These are phyloP conservation scores for Lasiodiplodia gonubiensis DNA, from an alignment of 2,329 filamentous ascomycete genomes.

Conservation along the genomic window DNA sequence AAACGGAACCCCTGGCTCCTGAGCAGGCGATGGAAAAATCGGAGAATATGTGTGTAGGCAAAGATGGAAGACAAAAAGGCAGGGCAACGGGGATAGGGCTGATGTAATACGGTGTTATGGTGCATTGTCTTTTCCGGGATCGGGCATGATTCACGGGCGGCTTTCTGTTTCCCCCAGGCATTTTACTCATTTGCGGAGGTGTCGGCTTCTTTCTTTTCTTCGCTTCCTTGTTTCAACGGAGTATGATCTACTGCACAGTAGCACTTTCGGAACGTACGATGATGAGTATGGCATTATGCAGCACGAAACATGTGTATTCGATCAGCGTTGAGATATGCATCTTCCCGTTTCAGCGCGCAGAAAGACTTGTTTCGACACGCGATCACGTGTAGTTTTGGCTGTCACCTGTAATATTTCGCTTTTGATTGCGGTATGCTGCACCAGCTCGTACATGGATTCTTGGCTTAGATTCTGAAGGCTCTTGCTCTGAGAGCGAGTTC, in stretches of 20 bases:
- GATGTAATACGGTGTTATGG: slow-evolving; percentile 24
- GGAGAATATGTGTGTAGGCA: neutral
- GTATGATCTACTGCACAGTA: neutral
- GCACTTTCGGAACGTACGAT: neutral
- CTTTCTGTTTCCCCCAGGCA: neutral
- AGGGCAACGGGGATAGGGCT: slow-evolving; percentile 2
- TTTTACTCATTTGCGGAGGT: neutral
- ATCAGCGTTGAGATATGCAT: neutral
- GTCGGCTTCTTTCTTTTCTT: neutral
- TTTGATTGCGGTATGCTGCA: too few relatives aligned
- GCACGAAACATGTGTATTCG: neutral
- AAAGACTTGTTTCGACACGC: neutral
- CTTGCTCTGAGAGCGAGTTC: neutral
- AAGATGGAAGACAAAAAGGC: slow-evolving; percentile 12
- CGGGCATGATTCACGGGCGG: slow-evolving; percentile 10
- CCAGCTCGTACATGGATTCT: too few relatives aligned
- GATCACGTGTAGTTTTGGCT: neutral
- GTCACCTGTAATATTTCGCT: too few relatives aligned
- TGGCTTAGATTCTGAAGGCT: too few relatives aligned
- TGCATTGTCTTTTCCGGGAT: slow-evolving; percentile 13
- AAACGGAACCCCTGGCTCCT: slow-evolving; percentile 17
- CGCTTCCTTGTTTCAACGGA: neutral
- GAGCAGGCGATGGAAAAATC: neutral
- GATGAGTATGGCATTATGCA: neutral
- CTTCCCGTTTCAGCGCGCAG: neutral